Evolutionary conservation across 1,139 yeast genomes (phyloP).

Genomic region (Scheffersomyces insectosa): DNA sequence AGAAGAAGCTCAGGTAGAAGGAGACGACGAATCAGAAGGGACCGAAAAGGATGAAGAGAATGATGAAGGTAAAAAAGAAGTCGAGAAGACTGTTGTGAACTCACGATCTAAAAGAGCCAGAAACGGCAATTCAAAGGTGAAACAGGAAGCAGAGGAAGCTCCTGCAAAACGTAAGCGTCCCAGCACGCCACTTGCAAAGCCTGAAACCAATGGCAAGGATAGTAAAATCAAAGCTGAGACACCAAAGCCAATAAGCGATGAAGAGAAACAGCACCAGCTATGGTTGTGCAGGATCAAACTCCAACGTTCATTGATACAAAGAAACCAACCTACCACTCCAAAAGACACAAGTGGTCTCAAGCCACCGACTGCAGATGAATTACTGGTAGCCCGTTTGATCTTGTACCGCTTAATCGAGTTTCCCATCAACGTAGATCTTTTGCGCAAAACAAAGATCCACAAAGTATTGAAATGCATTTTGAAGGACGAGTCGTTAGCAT

Average conservation of each 20-base stretch:
- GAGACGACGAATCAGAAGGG: constrained; percentile 7
- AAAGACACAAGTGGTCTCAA: constrained; percentile 32
- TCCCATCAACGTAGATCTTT: constrained; percentile 55
- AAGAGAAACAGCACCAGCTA: constrained; percentile 47
- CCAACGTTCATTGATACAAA: constrained; percentile 46
- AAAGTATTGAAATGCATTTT: constrained; percentile 53
- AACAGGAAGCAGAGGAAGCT: constrained; percentile 3
- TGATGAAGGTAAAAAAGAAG: constrained; percentile 18
- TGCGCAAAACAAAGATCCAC: constrained; percentile 54
- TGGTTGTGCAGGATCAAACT: constrained; percentile 50
- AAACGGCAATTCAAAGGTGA: constrained; percentile 5
- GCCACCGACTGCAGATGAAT: constrained; percentile 54
- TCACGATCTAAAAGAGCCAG: constrained; percentile 7
- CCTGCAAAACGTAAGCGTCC: constrained; percentile 3
- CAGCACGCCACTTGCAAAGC: constrained; percentile 2
- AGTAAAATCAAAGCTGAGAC: constrained; percentile 9
- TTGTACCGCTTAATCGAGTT: constrained; percentile 52
- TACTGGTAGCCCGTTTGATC: constrained; percentile 52
- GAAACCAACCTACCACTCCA: constrained; percentile 43
- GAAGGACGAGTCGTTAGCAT: constrained; percentile 41
- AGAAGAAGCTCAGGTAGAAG: constrained; percentile 14
- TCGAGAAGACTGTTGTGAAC: constrained; percentile 1
- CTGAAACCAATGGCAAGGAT: constrained; percentile 1
- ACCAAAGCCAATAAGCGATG: constrained; percentile 23
- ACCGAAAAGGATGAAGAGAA: constrained; percentile 5